Evolutionary conservation across 495 filamentous ascomycete genomes (phyloP).

Genomic region (Podospora conica): DNA sequence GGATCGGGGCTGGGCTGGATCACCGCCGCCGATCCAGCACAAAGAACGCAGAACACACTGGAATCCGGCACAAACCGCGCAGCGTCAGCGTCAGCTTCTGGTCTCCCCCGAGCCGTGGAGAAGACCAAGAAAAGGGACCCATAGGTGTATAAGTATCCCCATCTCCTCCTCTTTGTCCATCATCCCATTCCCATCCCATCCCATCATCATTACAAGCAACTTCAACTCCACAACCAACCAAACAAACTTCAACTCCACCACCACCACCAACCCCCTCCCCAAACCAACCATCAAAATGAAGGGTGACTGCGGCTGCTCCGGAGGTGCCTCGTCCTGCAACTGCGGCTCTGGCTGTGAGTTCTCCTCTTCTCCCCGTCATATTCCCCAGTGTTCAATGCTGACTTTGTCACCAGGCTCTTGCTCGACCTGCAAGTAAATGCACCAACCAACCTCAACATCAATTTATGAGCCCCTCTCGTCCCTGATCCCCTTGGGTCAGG

Average conservation of each 20-base stretch:
- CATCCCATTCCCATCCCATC: neutral
- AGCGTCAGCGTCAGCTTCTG: slow-evolving; percentile 13
- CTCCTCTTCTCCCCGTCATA: neutral
- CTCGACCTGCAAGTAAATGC: slow-evolving; percentile 21
- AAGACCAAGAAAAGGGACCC: slow-evolving; percentile 9
- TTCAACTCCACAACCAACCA: slow-evolving; percentile 8
- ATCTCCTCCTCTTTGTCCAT: neutral
- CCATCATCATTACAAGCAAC: slow-evolving; percentile 11
- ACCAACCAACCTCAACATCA: neutral
- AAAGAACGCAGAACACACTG: slow-evolving; percentile 11
- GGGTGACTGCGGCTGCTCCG: slow-evolving; percentile 43
- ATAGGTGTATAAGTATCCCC: slow-evolving; percentile 21
- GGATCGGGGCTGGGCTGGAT: neutral
- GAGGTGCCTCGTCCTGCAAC: slow-evolving; percentile 30
- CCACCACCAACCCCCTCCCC: slow-evolving; percentile 15
- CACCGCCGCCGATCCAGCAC: slow-evolving; percentile 5
- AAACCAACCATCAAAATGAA: slow-evolving; percentile 36
- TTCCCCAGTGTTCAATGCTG: no score
- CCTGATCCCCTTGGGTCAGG: neutral
- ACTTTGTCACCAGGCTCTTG: slow-evolving; percentile 29
- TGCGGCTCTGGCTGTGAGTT: slow-evolving; percentile 40
- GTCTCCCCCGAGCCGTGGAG: slow-evolving; percentile 7
- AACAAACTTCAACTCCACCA: slow-evolving; percentile 14
- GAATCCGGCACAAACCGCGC: slow-evolving; percentile 35
- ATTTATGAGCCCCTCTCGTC: neutral